These are phyloP conservation scores for Chrysanthemum lavandulifolium DNA, from an alignment of 129 eudicot genomes.

Conservation along the genomic window DNA sequence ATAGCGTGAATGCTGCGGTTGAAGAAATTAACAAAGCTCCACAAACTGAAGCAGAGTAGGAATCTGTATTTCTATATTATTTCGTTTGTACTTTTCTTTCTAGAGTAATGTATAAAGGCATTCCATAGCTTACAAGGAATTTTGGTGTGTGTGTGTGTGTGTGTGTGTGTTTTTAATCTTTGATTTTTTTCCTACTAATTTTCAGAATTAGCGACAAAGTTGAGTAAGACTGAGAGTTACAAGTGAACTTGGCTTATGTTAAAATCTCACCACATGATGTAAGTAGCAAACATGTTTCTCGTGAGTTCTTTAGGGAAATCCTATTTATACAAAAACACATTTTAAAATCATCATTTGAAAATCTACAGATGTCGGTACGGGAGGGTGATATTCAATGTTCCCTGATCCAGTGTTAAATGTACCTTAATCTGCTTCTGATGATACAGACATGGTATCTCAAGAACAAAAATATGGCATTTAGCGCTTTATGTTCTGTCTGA, in stretches of 20 bases:
- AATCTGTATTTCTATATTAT: neutral
- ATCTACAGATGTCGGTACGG: constrained; percentile 22
- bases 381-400: constrained; percentile 24
- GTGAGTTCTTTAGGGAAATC: neutral
- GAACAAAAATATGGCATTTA: constrained; percentile 23
- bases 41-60: constrained; percentile 42
- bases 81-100: neutral
- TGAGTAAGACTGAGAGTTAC: constrained; percentile 23
- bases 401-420: constrained; percentile 22
- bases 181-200: neutral
- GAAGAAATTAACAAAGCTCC: constrained; percentile 49
- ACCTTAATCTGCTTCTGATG: constrained; percentile 15
- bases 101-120: neutral
- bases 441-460: constrained; percentile 31
- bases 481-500: constrained; percentile 13
- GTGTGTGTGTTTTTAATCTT: neutral
- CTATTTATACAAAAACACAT: neutral
- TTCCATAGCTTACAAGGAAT: neutral
- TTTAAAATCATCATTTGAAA: constrained; percentile 17
- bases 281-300: constrained; percentile 18
- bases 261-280: constrained; percentile 21
- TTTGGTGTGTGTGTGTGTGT: neutral
- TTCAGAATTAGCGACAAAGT: constrained; percentile 25
- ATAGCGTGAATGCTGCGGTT: constrained; percentile 61
- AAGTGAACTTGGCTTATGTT: constrained; percentile 28